These are phyloP conservation scores for Microstegium vimineum DNA, from an alignment of 176 grass and related monocot species.

Conservation along the genomic window DNA sequence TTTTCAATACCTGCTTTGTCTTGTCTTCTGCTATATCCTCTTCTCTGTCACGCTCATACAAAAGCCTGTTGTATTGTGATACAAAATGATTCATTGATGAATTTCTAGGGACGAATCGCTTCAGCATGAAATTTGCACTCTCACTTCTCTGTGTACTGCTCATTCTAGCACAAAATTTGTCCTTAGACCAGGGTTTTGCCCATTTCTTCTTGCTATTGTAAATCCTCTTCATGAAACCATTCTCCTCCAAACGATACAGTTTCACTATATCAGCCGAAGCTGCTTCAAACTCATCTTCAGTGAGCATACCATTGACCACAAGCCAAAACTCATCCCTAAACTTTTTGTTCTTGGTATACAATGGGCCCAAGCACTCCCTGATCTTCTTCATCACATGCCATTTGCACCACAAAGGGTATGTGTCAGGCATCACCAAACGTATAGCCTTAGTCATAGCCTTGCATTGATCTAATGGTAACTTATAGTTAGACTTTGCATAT, in stretches of 20 bases:
- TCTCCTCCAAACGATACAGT: accelerated
- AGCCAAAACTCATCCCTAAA: neutral
- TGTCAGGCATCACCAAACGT: neutral
- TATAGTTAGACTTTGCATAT: no score
- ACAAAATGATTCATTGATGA: neutral
- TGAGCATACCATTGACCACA: neutral
- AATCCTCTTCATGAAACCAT: neutral
- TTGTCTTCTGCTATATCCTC: neutral
- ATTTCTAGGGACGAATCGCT: neutral
- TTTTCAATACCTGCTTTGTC: neutral
- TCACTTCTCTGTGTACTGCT: neutral
- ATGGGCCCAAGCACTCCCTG: neutral
- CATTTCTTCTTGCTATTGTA: neutral
- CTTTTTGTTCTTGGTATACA: neutral
- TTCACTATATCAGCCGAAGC: neutral
- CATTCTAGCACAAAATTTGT: neutral
- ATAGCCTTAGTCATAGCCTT: neutral
- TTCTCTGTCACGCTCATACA: neutral
- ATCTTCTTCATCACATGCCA: neutral
- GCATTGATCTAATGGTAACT: neutral
- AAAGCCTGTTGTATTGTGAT: neutral
- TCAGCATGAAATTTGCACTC: neutral
- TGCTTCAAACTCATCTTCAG: neutral
- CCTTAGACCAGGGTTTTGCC: neutral
- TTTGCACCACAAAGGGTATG: neutral